Base-by-base conservation (phyloP, 2,329 filamentous ascomycete genomes). In the Botryotinia narcissicola region DNA sequence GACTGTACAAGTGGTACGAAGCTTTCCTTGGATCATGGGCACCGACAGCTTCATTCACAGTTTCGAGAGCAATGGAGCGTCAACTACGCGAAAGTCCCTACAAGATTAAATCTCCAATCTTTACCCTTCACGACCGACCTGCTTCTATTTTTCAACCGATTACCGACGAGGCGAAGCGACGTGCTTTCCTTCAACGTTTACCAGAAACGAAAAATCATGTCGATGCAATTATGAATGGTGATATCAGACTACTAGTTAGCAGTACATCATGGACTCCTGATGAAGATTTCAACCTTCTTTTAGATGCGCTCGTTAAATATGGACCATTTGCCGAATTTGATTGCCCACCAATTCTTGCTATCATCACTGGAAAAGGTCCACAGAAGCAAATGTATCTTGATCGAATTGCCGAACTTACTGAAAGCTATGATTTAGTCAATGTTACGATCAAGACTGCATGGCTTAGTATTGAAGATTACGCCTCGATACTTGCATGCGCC, bases 241-340 rank as follows among this genome's bases (percentile, higher is more conserved):
- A 84, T 14, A 88, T 89, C 71, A 90, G 88, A 44, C 86, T 99
- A 4, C 83, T 99, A 12, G 93, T 98, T 54, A 97, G 93, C 83
- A 96, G 94, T 73, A 99, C 96, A 0, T 98, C 95, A 18, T 99
- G 96, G 96, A 99, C 96, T 0, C 89, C 94, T 0, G 96, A 99
- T 79, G 96, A 99, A 82, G 95, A 99, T 82, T 98, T 99, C 81
- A 91, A 90, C 1, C 83, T 99, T 7, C 87, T 99, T 3, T 91
- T 99, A 6, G 90, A 94, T 69, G 95, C 94, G 0, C 85, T 99
- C 0, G 90, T 93, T 18, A 82, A 84, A 12, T 98, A 98, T 80
- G 93, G 93, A 1, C 83, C 85, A 18, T 82, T 83, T 18, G 81
- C 82, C 1, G 79, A 79, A 16, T 84, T 83, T 0, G 79, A 81